Base-by-base conservation (phyloP, 306 rosid species). In the Cucumis hystrix region DNA sequence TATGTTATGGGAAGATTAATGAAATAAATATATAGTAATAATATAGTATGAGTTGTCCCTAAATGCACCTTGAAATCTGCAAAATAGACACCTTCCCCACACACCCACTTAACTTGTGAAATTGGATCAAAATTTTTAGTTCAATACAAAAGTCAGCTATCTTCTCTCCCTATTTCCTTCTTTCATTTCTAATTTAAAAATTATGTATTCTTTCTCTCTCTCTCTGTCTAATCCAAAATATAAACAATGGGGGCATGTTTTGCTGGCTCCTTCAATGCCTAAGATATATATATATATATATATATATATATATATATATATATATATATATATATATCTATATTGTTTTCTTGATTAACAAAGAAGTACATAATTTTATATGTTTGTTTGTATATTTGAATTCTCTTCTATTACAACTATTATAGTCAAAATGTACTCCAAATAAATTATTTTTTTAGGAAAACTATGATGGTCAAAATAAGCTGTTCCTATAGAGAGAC, bases 51-150 rank as follows among this genome's bases (percentile, higher is more conserved):
- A 51, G 59, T 71, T 71, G 58, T 71, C 39, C 4, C n/a, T 20
- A 25, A 47, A 70, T 47, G 76, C 40, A 47, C 76, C 76, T 71
- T 49, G 59, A 71, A 71, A 71, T 14, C 74, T 39, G 74, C 74
- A 67, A 66, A 66, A 17, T 12, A 37, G 51, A 13, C 71, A 37
- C 70, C 20, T 4, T 64, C 66, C 64, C 66, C 57, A 33, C 23
- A 64, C 72, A 39, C 33, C 74, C 74, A 39, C 55, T 39, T 65
- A 39, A 16, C 72, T 66, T 67, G 18, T 67, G 12, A 41, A 67
- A 0, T 40, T 67, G 54, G n/a, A 67, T 41, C 25, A 65, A 33
- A 64, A 6, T 55, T 55, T 55, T 15, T 28, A 64, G 40, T 30
- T 61, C 2, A 25, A 16, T 65, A 16, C 72, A 18, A 40, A 66